Base-by-base conservation (phyloP, 495 filamentous ascomycete species). In the Aspergillus sclerotioniger region DNA sequence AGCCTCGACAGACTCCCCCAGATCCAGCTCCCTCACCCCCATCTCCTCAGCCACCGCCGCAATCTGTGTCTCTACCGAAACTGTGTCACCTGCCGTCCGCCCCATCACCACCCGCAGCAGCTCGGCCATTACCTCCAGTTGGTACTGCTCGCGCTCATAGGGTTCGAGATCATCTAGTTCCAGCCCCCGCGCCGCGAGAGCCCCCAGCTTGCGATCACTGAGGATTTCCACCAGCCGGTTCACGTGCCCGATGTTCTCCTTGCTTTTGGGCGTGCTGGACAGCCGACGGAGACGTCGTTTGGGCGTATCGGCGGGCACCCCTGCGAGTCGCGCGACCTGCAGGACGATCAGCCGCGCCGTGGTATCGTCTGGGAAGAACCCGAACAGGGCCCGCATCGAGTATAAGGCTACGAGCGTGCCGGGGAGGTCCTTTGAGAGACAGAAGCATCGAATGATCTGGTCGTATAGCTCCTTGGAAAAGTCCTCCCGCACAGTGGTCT, bases 321-420 rank as follows among this genome's bases (percentile, higher is more conserved):
- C 69, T n/a, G 74, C 75, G 33, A 81, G 61, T 1, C 77, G 75
- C 12, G 79, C 72, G 33, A 86, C 63, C 63, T 82, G 79, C 17
- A 83, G 62, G 16, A 81, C 66, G 48, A 86, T 73, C 54, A 77
- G 72, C 19, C 78, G 80, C 16, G 73, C 76, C 10, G 81, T 86
- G 8, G 65, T 62, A 10, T 78, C 68, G 56, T 76, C 75, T 0
- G 84, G 84, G 41, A 71, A 72, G 61, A 83, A 83, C 19, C 72
- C 73, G 59, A 90, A 87, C 0, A 72, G 55, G 17, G 77, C 65
- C 53, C 68, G 73, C 71, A 90, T 72, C 1, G 79, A 75, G 48
- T 81, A 79, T 0, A 86, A 74, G 3, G 86, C 84, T 17, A 89
- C 76, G 15, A 90, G 74, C 20, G 83, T 82, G 45, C 87, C 88